These are phyloP conservation scores for Phanerodontia chrysosporium DNA, from an alignment of 768 basidiomycete species.

Conservation along the genomic window DNA sequence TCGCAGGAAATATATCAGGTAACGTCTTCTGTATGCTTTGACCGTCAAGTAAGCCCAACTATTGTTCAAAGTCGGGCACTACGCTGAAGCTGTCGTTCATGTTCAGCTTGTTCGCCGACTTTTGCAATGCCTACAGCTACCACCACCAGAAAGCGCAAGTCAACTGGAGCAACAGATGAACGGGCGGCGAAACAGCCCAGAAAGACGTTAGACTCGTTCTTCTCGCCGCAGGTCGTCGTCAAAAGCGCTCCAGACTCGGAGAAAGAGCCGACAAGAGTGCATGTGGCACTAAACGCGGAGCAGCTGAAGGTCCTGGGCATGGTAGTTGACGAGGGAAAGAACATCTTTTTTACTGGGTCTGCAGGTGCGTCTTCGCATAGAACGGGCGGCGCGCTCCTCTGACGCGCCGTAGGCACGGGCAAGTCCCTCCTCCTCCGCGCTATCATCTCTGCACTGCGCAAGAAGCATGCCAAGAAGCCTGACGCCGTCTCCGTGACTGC, in stretches of 20 bases:
- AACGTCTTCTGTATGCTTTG: too few relatives aligned
- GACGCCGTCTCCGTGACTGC: slow-evolving; percentile 54
- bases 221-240: slow-evolving; percentile 25
- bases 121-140: background rate
- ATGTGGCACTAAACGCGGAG: slow-evolving; percentile 47
- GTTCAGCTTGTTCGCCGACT: background rate
- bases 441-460: slow-evolving; percentile 48
- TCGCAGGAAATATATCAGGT: too few relatives aligned
- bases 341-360: slow-evolving; percentile 64
- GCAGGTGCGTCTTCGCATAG: slow-evolving; percentile 42
- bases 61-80: too few relatives aligned
- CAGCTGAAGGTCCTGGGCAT: slow-evolving; percentile 48
- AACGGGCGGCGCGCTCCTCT: background rate
- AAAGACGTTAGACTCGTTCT: slow-evolving; percentile 31
- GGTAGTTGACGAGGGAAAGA: slow-evolving; percentile 53
- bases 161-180: slow-evolving; percentile 17
- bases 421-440: slow-evolving; percentile 58
- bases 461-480: slow-evolving; percentile 39
- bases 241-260: slow-evolving; percentile 12
- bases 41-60: too few relatives aligned
- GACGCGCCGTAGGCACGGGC: slow-evolving; percentile 47
- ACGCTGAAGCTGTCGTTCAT: background rate
- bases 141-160: slow-evolving; percentile 29
- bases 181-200: slow-evolving; percentile 26
- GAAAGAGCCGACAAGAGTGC: slow-evolving; percentile 16